Evolutionary conservation across 768 basidiomycete genomes (phyloP).

Genomic region (Amanita inopinata): DNA sequence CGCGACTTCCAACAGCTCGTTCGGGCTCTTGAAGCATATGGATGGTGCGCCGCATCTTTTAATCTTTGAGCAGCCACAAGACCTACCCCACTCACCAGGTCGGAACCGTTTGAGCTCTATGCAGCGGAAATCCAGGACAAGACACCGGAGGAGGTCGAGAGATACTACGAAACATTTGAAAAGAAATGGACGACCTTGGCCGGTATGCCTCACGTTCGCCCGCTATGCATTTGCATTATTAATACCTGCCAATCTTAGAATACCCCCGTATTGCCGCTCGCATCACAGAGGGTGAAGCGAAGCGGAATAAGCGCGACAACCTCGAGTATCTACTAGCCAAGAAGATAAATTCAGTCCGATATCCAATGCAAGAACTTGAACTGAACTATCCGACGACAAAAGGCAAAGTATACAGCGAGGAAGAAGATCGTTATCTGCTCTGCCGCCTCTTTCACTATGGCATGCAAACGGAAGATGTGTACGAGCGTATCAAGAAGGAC

Average conservation of each 20-base stretch:
- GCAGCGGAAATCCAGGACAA: conserved; percentile 83
- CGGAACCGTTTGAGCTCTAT: conserved; percentile 54
- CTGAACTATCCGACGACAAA: conserved; percentile 93
- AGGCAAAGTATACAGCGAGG: conserved; percentile 93
- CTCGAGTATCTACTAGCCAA: conserved; percentile 67
- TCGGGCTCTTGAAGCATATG: conserved; percentile 53
- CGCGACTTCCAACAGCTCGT: conserved; percentile 92
- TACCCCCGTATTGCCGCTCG: conserved; percentile 74
- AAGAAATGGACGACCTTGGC: conserved; percentile 82
- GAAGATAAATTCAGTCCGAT: conserved; percentile 76
- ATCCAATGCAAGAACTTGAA: conserved; percentile 96
- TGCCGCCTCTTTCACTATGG: conserved; percentile 87
- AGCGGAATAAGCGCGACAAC: conserved; percentile 79
- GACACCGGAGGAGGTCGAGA: conserved; percentile 63
- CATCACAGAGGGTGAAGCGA: conserved; percentile 82
- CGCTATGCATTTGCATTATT: not conserved
- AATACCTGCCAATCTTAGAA: conserved; percentile 32
- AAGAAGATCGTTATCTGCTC: conserved; percentile 92
- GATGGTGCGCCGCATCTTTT: conserved; percentile 45
- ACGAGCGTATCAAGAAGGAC: conserved; percentile 92
- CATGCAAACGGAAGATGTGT: conserved; percentile 80
- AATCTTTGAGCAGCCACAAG: not conserved
- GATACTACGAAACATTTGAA: conserved; percentile 78
- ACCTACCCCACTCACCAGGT: conserved; percentile 28
- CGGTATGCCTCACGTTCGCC: conserved; percentile 34